A percentile compares a stretch with the other conserved stretches of the same genome.
phyloP scores from a whole-genome alignment of 768 basidiomycete genomes.

The Galerina sulciceps region DNA sequence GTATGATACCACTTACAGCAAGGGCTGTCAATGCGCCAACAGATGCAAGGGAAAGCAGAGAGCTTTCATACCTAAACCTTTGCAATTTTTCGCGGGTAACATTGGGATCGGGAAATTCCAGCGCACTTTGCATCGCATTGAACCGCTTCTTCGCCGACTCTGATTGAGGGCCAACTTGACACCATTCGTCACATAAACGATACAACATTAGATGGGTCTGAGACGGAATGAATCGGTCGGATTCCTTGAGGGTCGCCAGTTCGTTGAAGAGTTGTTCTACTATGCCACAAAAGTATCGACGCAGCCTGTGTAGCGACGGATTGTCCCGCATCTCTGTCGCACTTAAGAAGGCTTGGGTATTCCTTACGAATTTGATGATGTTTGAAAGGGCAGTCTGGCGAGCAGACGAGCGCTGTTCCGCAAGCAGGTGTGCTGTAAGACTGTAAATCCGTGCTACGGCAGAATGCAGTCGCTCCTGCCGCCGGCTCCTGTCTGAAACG shows the following conservation, averaged over 20 bases:
- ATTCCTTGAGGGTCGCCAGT: slow-evolving; percentile 67
- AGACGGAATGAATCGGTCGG: slow-evolving; percentile 75
- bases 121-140: slow-evolving; percentile 71
- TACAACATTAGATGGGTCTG: slow-evolving; percentile 82
- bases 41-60: slow-evolving; percentile 76
- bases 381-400: slow-evolving; percentile 77
- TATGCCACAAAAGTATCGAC: slow-evolving; percentile 90
- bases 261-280: slow-evolving; percentile 87
- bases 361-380: slow-evolving; percentile 85
- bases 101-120: slow-evolving; percentile 57
- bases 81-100: slow-evolving; percentile 56
- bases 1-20: slow-evolving; percentile 61
- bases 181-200: slow-evolving; percentile 92
- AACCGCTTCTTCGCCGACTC: slow-evolving; percentile 75
- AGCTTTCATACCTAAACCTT: slow-evolving; percentile 71
- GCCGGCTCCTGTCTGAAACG: slow-evolving; percentile 60
- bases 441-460: slow-evolving; percentile 90
- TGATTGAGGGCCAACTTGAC: slow-evolving; percentile 77
- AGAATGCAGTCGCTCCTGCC: slow-evolving; percentile 81
- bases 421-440: slow-evolving; percentile 78
- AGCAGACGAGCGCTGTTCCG: slow-evolving; percentile 67
- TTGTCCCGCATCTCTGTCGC: slow-evolving; percentile 75
- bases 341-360: slow-evolving; percentile 79
- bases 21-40: slow-evolving; percentile 88
- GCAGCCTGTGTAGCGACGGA: slow-evolving; percentile 75